Percentiles rank a stretch among this genome's conserved stretches.
These are phyloP conservation scores for Hanseniaspora pseudoguilliermondii DNA, from an alignment of 805 yeast genomes.

Conservation along the genomic window DNA sequence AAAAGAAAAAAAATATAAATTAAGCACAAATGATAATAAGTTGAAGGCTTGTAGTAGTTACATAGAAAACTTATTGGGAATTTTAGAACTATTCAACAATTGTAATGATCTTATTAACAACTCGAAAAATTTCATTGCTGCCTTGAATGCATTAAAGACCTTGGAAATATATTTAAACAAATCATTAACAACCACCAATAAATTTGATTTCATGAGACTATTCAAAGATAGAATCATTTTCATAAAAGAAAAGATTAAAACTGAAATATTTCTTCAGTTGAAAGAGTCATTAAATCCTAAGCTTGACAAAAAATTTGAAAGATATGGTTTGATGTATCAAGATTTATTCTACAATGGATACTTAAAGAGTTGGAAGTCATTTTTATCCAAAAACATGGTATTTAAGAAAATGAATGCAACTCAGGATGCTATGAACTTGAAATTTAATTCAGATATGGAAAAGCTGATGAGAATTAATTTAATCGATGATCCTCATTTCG, in stretches of 20 bases:
- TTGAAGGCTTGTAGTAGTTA: constrained; percentile 2
- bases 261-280: constrained; percentile 55
- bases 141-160: constrained; percentile 70
- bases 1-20: neutral
- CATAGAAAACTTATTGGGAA: constrained; percentile 36
- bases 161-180: constrained; percentile 56
- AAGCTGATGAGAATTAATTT: constrained; percentile 48
- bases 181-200: constrained; percentile 55
- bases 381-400: constrained; percentile 37
- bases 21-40: neutral
- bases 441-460: constrained; percentile 80
- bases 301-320: constrained; percentile 45
- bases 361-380: constrained; percentile 40
- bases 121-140: constrained; percentile 67
- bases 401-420: constrained; percentile 27
- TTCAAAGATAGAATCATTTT: constrained; percentile 68
- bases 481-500: neutral
- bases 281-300: constrained; percentile 51
- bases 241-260: constrained; percentile 56
- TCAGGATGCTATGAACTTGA: constrained; percentile 22
- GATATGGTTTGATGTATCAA: constrained; percentile 30
- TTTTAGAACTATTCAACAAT: constrained; percentile 72
- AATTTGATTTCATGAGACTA: constrained; percentile 49
- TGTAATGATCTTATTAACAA: constrained; percentile 62
- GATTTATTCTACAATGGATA: constrained; percentile 46